These are phyloP conservation scores for Ascodesmis nigricans DNA, from an alignment of 495 filamentous ascomycete genomes.

Conservation along the genomic window DNA sequence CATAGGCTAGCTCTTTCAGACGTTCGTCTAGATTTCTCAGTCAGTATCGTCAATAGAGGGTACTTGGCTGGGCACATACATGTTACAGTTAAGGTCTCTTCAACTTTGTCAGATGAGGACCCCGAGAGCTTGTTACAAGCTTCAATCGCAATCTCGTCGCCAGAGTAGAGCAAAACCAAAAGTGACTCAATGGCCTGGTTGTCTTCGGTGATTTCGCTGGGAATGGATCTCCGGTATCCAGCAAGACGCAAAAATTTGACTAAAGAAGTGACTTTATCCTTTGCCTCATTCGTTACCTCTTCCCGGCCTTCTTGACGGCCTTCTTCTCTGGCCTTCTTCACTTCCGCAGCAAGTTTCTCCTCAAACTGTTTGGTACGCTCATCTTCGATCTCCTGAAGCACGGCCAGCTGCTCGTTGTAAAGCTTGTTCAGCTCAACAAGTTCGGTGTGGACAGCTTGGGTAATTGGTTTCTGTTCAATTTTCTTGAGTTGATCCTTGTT, in stretches of 20 bases:
- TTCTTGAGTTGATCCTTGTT: constrained; percentile 83
- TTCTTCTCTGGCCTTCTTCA: constrained; percentile 39
- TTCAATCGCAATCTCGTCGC: constrained; percentile 56
- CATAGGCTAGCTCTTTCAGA: constrained; percentile 18
- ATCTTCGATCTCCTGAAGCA: constrained; percentile 51
- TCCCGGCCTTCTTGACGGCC: constrained; percentile 31
- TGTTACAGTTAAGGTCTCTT: constrained; percentile 17
- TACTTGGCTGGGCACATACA: neutral
- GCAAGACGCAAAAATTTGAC: constrained; percentile 65
- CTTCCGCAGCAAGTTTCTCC: constrained; percentile 46
- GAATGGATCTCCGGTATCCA: constrained; percentile 42
- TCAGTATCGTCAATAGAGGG: neutral
- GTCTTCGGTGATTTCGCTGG: constrained; percentile 45
- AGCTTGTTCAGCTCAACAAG: constrained; percentile 73
- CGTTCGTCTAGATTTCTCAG: constrained; percentile 9
- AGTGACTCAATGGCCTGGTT: constrained; percentile 76
- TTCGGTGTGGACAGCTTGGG: constrained; percentile 51
- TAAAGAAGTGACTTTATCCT: constrained; percentile 35
- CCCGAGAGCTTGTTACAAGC: constrained; percentile 69
- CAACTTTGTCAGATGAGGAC: constrained; percentile 41
- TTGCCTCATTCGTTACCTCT: constrained; percentile 34
- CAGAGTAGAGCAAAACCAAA: constrained; percentile 69
- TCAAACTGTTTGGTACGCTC: constrained; percentile 52
- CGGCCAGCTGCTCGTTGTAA: constrained; percentile 60
- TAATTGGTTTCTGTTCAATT: constrained; percentile 66